Base-by-base conservation (phyloP, 768 basidiomycete species). In the Coprinopsis marcescibilis region DNA sequence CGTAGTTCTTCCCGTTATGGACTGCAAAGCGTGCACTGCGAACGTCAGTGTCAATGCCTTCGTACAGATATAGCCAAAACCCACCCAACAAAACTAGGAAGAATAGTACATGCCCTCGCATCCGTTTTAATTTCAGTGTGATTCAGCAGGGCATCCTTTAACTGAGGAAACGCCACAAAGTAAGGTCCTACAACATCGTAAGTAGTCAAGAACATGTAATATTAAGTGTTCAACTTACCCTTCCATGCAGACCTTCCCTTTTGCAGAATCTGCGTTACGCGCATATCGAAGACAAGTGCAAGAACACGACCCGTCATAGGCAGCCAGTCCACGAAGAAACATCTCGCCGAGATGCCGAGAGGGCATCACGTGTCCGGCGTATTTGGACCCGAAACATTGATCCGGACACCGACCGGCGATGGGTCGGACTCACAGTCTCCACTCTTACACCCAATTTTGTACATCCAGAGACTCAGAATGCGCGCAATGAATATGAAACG, bases 81-180 rank as follows among this genome's bases (percentile, higher is more conserved):
- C 50, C 57, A 93, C 92, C 95, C 95, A 40, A 98, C 91, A 56
- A 95, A 97, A 55, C 90, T 93, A 0, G 95, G 95, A 2, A 99
- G 72, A 60, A 99, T 86, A 7, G 94, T 96, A 55, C 93, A 97
- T 10, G 87, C 71, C 50, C 95, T 71, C 1, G 90, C 90, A 49
- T 90, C 77, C 0, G 95, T 99, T 57, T 79, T 78, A 58, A 99
- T 92, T 0, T 92, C 81, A n/a, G 79, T 72, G 64, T 89, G 89
- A 64, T 83, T 83, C 50, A 80, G 70, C 46, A 90, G 68, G 2
- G 94, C 85, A 33, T 93, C 81, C 24, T 80, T 76, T 48, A 98
- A 71, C 57, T 89, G 87, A 2, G 91, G 89, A 67, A 97, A 97
- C 15, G 92, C 80, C 42, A 93, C 86, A 58, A 98, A 98, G 65